Evolutionary conservation across 192 early-diverging fungal genomes (phyloP), one percentile per base, ranked within the genome.

Genomic region (Phycomyces nitens): DNA sequence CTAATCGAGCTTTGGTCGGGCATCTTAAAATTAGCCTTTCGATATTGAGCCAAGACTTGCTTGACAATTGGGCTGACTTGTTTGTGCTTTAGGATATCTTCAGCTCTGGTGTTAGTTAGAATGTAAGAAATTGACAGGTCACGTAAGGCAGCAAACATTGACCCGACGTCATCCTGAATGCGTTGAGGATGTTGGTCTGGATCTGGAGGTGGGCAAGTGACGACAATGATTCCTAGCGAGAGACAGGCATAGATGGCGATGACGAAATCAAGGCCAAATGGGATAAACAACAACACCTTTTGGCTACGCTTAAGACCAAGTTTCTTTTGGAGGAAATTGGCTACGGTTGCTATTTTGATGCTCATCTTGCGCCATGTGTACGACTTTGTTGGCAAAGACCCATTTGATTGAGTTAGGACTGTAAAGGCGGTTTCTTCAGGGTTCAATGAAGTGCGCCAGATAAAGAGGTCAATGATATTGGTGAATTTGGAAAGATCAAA

Each of bases 241-340:
- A 93, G 76, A 70, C 93, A 94, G 22, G 93, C 91, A 71, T 90
- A 88, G 9, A 94, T 60, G 0, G 86, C 80, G 10, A 79, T 69
- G 3, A 89, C 73, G 70, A 86, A 86, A 57, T 92, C 91, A 16
- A 88, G 59, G n/a, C 89, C 81, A 51, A 81, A 86, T 11, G 89
- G 72, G 40, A 87, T 82, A 2, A 89, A 68, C 22, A 93, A 66
- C 5, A 93, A 64, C 7, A 86, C 83, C 40, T 82, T 79, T 29
- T 82, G 81, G 7, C 80, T 81, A 0, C 84, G 61, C 24, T 74
- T 77, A 18, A 88, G 72, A 0, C 85, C 77, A 3, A 47, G 15
- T 23, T 82, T 77, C 73, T 88, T 87, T 23, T 80, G 75, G 23
- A 94, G 75, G 39, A 83, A 80, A 39, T 77, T 75, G 1, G 91